These are phyloP conservation scores for Sordariomycetes sp. DNA, from an alignment of 2,329 filamentous ascomycete species.

Conservation along the genomic window DNA sequence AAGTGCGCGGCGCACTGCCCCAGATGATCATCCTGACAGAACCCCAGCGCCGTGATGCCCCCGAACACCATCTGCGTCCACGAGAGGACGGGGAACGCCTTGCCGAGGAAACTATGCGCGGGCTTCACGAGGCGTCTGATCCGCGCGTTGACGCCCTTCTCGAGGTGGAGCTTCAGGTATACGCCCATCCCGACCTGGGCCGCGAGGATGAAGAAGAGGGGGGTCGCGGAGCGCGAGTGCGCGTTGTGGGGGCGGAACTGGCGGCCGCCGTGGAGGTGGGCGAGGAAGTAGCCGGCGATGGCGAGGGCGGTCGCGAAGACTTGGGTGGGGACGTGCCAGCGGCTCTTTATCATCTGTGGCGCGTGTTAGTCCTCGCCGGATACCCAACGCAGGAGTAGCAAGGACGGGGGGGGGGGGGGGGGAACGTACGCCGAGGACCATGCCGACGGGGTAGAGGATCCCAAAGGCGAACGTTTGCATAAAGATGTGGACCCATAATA, in stretches of 20 bases:
- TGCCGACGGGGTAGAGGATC: constrained; percentile 82
- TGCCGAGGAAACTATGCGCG: constrained; percentile 71
- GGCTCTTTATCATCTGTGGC: constrained; percentile 65
- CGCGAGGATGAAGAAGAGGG: constrained; percentile 67
- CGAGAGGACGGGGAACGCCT: constrained; percentile 69
- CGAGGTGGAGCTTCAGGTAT: constrained; percentile 82
- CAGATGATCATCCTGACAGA: constrained; percentile 81
- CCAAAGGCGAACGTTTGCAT: constrained; percentile 81
- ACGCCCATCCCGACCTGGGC: constrained; percentile 68
- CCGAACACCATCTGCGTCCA: constrained; percentile 97
- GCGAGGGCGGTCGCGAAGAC: constrained; percentile 61
- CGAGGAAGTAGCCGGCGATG: constrained; percentile 77
- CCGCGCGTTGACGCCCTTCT: constrained; percentile 67
- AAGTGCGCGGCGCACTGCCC: constrained; percentile 94
- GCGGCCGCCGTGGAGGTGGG: constrained; percentile 79
- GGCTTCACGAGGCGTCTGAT: constrained; percentile 61
- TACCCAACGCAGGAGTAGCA: neutral
- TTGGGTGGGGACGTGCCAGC: constrained; percentile 91
- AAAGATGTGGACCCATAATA: constrained; percentile 88
- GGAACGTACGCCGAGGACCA: constrained; percentile 74
- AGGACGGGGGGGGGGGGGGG: too few species aligned
- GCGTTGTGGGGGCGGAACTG: constrained; percentile 66
- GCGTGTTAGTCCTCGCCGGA: neutral
- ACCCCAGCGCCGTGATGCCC: constrained; percentile 81
- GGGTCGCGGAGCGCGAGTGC: constrained; percentile 68